Conservation (phyloP, 495 filamentous ascomycete species). For the Bathelium albidoporum region DNA sequence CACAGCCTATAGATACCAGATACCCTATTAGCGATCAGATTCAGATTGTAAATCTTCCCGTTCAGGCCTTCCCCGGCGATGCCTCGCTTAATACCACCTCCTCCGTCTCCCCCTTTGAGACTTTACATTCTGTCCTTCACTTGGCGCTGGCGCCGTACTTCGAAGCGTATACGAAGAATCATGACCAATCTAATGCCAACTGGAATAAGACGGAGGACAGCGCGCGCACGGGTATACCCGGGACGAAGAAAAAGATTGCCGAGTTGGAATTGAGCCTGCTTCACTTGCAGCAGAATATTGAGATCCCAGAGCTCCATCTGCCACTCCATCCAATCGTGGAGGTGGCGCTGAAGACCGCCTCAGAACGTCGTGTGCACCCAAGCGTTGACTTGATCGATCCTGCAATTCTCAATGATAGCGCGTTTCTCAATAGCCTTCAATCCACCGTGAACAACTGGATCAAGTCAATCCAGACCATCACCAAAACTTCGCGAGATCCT, state of each 20-base stretch:
- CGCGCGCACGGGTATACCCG: conserved; percentile 87
- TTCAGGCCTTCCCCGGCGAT: conserved; percentile 54
- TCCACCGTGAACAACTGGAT: conserved; percentile 94
- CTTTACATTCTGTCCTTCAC: conserved; percentile 78
- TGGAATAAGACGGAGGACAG: conserved; percentile 69
- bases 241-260: conserved; percentile 88
- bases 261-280: conserved; percentile 82
- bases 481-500: conserved; percentile 82
- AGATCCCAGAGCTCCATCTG: conserved; percentile 83
- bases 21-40: conserved; percentile 75
- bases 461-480: conserved; percentile 95
- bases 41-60: conserved; percentile 83
- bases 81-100: conserved; percentile 54
- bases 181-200: conserved; percentile 55
- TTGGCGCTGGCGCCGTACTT: conserved; percentile 86
- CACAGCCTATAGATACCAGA: conserved; percentile 70
- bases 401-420: conserved; percentile 65
- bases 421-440: conserved; percentile 87
- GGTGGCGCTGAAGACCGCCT: conserved; percentile 65
- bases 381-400: conserved; percentile 66
- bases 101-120: conserved; percentile 76
- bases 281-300: conserved; percentile 92
- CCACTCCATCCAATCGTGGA: conserved; percentile 81
- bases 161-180: conserved; percentile 81
- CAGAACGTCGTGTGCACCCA: conserved; percentile 50